Conservation (phyloP, 2,329 filamentous ascomycete species). For the Didymella sp. region DNA sequence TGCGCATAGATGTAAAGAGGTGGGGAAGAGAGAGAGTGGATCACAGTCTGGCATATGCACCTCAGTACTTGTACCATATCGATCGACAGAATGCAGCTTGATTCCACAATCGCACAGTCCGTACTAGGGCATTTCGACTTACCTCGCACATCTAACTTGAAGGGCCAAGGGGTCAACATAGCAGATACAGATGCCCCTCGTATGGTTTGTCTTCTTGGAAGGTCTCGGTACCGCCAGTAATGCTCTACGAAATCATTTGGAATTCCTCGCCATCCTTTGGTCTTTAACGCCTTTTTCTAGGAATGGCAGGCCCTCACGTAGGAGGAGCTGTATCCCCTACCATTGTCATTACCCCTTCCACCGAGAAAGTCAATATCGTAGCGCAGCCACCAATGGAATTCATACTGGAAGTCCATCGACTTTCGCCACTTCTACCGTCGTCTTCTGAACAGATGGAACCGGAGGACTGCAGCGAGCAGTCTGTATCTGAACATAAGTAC, state of each 20-base stretch:
- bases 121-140: background rate
- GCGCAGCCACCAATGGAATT: background rate
- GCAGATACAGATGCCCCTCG: background rate
- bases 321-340: background rate
- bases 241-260: background rate
- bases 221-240: background rate
- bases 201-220: background rate
- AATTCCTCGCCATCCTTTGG: background rate
- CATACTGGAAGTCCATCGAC: background rate
- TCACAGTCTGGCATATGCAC: slow-evolving; percentile 34
- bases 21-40: slow-evolving; percentile 26
- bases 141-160: background rate
- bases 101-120: slow-evolving; percentile 17
- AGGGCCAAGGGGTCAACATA: background rate
- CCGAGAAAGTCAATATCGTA: background rate
- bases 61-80: slow-evolving; percentile 41
- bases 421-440: background rate
- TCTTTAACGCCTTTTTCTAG: background rate
- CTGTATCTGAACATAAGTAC: background rate
- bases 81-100: slow-evolving; percentile 39
- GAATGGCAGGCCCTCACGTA: background rate
- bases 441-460: background rate
- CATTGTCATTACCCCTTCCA: background rate
- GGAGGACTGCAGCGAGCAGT: background rate
- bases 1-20: slow-evolving; percentile 28